Base-by-base conservation (phyloP, 345 rosid species). In the Moricandia arvensis region DNA sequence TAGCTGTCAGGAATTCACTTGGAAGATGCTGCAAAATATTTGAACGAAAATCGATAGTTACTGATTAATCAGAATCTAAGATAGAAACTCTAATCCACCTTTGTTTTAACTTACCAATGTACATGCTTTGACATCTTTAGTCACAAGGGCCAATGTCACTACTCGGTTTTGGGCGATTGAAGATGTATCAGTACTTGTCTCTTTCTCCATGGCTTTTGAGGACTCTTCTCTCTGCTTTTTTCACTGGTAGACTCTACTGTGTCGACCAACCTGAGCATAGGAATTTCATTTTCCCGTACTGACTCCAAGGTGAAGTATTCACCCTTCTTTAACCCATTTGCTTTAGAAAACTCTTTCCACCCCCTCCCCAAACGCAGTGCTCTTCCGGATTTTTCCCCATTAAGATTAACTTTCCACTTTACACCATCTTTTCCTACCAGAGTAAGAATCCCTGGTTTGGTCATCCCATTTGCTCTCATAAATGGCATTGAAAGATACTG, bases 21-120 rank as follows among this genome's bases (percentile, higher is more conserved):
- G 76, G 76, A 63, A 72, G 62, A 35, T 0, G 2, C 76, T 72
- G 54, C 54, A 62, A 62, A n/a, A 72, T 3, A 49, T 33, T 12
- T 43, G 24, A 21, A 21, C 24, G 24, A 21, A 21, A 21, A 21
- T 21, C 24, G 24, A 21, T 21, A 21, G 24, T 21, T 21, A 21
- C 24, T 21, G 24, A 21, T 21, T 21, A 21, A 21, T 21, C 24
- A 21, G 24, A 13, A 33, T 60, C 29, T 2, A 61, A 33, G 26
- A 33, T 16, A 61, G 6, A 33, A 60, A 13, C 13, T 31, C 43
- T 31, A 60, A 16, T 21, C 29, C 45, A 34, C 37, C 33, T 15
- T 29, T 33, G 6, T 33, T 34, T 21, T 6, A 16, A 16, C 66
- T 61, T 34, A 62, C 66, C 45, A 62, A 10, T 62, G 8, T 10